Evolutionary conservation across 2,329 filamentous ascomycete genomes (phyloP), one percentile per base, ranked within the genome.

Genomic region (Phialemonium atrogriseum): DNA sequence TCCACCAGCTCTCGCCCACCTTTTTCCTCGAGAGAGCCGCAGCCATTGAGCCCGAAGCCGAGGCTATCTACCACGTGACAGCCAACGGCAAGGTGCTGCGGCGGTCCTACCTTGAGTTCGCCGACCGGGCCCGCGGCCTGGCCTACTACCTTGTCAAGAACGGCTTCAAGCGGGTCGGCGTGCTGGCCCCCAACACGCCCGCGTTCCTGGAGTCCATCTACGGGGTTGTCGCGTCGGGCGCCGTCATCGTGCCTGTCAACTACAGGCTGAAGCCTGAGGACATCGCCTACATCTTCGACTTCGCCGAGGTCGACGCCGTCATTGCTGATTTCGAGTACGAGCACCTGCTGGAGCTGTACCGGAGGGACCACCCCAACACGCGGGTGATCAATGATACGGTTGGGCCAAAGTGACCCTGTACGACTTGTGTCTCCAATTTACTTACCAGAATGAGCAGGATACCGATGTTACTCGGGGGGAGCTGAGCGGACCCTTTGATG

Each of bases 131-230:
- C 4, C 66, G 84, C 24, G 91, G 89, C 1, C 64, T 98, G 12
- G 88, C 87, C 10, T 96, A 94, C 59, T 96, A 82, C 54, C 54
- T 98, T 35, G 73, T 73, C 45, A 84, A 84, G 54, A 75, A 84
- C 50, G 70, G 73, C 5, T 77, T 76, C 49, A 80, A 76, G 48
- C 72, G 84, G 37, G 82, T 96, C 5, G 91, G 91, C 6, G 80
- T 98, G 28, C 66, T 98, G 9, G 80, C 78, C 7, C 84, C 91
- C 4, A 98, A 98, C 54, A 98, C 91, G 1, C 91, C 91, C 0
- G 88, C 88, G 0, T 96, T 96, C 48, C 66, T 98, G 17, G 89
- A 96, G 59, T 74, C 78, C 6, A 84, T 94, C 39, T 98, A 85
- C 50, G 91, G 84, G 2, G 81, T 95, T 44, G 80, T 79, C 1